These are phyloP conservation scores for Pyrus pyrifolia DNA, from an alignment of 306 rosid genomes.

Conservation along the genomic window DNA sequence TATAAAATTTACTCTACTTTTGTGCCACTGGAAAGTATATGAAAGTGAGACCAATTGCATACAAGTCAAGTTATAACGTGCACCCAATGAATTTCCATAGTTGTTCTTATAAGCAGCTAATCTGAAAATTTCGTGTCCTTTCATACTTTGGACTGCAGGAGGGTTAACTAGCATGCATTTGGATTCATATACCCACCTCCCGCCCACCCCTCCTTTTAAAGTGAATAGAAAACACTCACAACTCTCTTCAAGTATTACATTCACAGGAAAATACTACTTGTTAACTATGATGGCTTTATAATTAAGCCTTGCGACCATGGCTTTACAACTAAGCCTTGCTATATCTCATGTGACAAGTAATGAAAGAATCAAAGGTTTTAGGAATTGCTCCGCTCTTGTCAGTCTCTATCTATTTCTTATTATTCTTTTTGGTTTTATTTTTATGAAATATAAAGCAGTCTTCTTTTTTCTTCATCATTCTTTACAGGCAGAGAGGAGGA, in stretches of 20 bases:
- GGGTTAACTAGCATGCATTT: not conserved
- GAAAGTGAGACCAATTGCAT: not conserved
- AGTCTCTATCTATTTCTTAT: not conserved
- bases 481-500: slow-evolving; percentile 88
- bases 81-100: not conserved
- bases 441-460: not conserved
- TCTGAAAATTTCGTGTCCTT: not conserved
- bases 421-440: not conserved
- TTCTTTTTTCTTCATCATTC: slow-evolving; percentile 5
- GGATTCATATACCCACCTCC: not conserved
- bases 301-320: not conserved
- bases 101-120: not conserved
- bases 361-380: not conserved
- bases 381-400: not conserved
- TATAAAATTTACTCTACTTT: not conserved
- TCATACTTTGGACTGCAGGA: not conserved
- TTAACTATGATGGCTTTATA: not conserved
- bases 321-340: not conserved
- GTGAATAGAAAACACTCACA: not conserved
- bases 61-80: not conserved
- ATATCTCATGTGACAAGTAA: not conserved
- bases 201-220: not conserved
- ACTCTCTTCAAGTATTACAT: not conserved
- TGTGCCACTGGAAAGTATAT: not conserved
- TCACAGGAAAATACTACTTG: not conserved